Base-by-base conservation (phyloP, 140 eudicot genomes). In the Oenanthe javanica region DNA sequence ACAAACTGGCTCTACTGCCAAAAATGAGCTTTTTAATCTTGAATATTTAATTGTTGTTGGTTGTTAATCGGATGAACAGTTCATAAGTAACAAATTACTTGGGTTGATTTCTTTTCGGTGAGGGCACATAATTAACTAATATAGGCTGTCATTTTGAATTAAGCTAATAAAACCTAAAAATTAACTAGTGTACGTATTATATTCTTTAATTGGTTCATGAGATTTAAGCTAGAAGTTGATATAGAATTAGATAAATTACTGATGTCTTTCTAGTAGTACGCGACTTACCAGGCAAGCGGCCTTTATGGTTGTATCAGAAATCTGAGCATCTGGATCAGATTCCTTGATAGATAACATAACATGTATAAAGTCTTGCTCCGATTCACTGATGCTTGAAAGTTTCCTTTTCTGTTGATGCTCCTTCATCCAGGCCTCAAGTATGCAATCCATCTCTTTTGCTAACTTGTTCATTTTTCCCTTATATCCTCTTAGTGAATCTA, bases 381-480 rank as follows among this genome's bases (percentile, higher is more conserved):
- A 46, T 23, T 12, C 49, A 45, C 16, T 25, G 25, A 74, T 36
- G 27, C 49, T 4, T 11, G 36, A n/a, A 38, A 19, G 13, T 0
- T 76, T 75, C 54, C 70, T 79, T 64, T 57, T 81, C 55, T 1
- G 72, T 2, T 59, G 78, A 76, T 85, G 91, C 83, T 88, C 91
- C 19, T 83, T 80, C 59, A 88, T 50, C 91, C 87, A 88, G 72
- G 69, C 72, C n/a, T 76, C 83, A 6, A 81, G 77, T 40, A 88
- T n/a, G n/a, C 23, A 40, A 61, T 88, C 89, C 10, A 88, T 80
- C 48, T 79, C 86, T 5, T 7, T 75, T 0, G 89, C 89, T 9
- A 77, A 76, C 72, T 76, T 77, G 42, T 79, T 81, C 87, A 88
- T 88, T 38, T 64, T 64, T 38, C 76, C 78, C 42, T 71, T 45